Conservation (phyloP, 2,329 filamentous ascomycete genomes). For the Scytalidium lignicola region DNA sequence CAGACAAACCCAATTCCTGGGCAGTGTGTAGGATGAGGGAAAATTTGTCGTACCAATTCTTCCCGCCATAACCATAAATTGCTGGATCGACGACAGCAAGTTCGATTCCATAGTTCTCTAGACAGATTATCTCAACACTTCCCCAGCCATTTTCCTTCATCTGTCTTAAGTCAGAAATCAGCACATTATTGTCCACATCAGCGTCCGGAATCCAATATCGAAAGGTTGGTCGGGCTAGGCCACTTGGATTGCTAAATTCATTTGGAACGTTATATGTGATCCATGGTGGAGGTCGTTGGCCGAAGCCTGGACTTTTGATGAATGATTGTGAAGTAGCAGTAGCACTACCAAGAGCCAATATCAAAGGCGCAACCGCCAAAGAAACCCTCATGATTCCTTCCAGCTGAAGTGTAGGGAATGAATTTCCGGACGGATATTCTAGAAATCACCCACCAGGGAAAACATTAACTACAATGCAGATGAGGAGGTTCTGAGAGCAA, state of each 20-base stretch:
- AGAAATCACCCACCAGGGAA: too few relatives aligned
- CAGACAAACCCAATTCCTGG: not conserved
- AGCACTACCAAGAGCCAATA: not conserved
- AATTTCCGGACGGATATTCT: too few relatives aligned
- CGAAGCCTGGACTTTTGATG: not conserved
- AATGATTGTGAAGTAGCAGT: not conserved
- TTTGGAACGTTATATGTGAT: conserved; percentile 1
- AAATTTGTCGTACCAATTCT: conserved; percentile 2
- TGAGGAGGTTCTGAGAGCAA: too few relatives aligned
- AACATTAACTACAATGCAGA: too few relatives aligned
- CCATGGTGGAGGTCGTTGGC: not conserved
- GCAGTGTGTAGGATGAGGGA: not conserved
- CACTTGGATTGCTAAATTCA: not conserved
- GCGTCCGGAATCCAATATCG: conserved; percentile 1
- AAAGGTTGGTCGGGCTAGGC: conserved; percentile 1
- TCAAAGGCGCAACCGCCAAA: not conserved
- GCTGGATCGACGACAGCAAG: conserved; percentile 1
- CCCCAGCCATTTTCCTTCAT: conserved; percentile 1
- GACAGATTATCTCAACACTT: conserved; percentile 2
- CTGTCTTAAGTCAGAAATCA: not conserved
- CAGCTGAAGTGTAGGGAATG: conserved; percentile 11
- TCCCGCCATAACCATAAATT: conserved; percentile 1
- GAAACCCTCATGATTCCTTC: not conserved
- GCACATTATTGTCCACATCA: not conserved
- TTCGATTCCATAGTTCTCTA: not conserved